These are phyloP conservation scores for Dichomitus squalens DNA, from an alignment of 1,284 basidiomycete species.

Conservation along the genomic window DNA sequence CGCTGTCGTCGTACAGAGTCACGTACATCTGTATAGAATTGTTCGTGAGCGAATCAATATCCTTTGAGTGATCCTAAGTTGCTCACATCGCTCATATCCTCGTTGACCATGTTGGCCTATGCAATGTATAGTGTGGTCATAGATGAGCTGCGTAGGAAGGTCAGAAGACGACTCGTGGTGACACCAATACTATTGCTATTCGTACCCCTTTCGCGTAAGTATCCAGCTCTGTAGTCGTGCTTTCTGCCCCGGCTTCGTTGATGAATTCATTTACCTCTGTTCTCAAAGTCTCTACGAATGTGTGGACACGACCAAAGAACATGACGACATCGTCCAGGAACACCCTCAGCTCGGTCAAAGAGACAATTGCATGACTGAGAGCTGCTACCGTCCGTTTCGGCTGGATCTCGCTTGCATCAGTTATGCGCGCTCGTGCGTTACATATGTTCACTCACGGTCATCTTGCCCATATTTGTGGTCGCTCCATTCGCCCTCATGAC, in stretches of 20 bases:
- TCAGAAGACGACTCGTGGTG: neutral
- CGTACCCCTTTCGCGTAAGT: no score
- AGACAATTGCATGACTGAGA: constrained; percentile 5
- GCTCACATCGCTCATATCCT: constrained; percentile 13
- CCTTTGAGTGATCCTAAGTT: no score
- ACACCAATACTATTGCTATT: neutral
- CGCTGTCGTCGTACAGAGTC: constrained; percentile 11
- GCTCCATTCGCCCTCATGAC: constrained; percentile 9
- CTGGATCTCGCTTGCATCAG: neutral
- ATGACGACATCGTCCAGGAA: constrained; percentile 14
- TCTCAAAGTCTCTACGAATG: constrained; percentile 5
- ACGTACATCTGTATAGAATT: constrained; percentile 8
- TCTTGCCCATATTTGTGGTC: constrained; percentile 1
- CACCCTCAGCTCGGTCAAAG: constrained; percentile 11
- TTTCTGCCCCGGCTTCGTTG: constrained; percentile 1
- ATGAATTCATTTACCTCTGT: constrained; percentile 8
- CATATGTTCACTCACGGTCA: neutral
- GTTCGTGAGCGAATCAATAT: neutral
- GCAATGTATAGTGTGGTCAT: constrained; percentile 12
- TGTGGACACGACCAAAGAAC: constrained; percentile 11
- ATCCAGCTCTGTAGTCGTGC: neutral
- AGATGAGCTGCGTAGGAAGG: constrained; percentile 1
- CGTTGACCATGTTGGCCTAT: constrained; percentile 9
- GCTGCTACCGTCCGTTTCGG: constrained; percentile 9
- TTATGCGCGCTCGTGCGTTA: no score